These are phyloP conservation scores for Xylariomycetidae sp. DNA, from an alignment of 2,329 filamentous ascomycete species.

Conservation along the genomic window DNA sequence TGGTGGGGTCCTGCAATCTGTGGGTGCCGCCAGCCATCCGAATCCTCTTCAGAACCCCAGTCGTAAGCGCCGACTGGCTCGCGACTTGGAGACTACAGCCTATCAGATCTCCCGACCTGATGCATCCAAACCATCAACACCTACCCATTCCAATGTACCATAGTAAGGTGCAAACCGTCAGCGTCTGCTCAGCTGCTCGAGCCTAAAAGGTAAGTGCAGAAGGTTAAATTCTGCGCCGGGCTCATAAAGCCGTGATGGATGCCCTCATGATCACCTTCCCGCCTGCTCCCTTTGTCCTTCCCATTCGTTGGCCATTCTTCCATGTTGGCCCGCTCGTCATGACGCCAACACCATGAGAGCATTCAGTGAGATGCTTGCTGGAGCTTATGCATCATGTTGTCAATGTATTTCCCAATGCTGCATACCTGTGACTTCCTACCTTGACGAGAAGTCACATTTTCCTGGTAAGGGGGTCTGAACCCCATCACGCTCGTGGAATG, in stretches of 20 bases:
- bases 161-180: slow-evolving; percentile 22
- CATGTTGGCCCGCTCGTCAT: slow-evolving; percentile 20
- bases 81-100: slow-evolving; percentile 32
- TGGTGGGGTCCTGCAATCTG: slow-evolving; percentile 35
- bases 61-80: slow-evolving; percentile 46
- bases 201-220: slow-evolving; percentile 24
- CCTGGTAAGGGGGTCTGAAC: too few relatives aligned
- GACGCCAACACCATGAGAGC: slow-evolving; percentile 34
- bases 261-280: slow-evolving; percentile 17
- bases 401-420: slow-evolving; percentile 43
- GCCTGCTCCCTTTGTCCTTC: slow-evolving; percentile 16
- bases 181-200: slow-evolving; percentile 25
- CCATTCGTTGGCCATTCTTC: slow-evolving; percentile 27
- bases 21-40: slow-evolving; percentile 40
- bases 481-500: too few relatives aligned
- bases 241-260: slow-evolving; percentile 13
- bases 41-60: slow-evolving; percentile 34
- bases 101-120: slow-evolving; percentile 34
- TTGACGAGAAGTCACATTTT: slow-evolving; percentile 34
- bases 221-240: slow-evolving; percentile 20
- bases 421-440: slow-evolving; percentile 32
- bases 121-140: slow-evolving; percentile 30
- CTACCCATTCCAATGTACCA: slow-evolving; percentile 25
- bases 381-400: too few relatives aligned
- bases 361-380: slow-evolving; percentile 38